These are phyloP conservation scores for Pichia scutulata DNA, from an alignment of 805 yeast genomes.

Conservation along the genomic window DNA sequence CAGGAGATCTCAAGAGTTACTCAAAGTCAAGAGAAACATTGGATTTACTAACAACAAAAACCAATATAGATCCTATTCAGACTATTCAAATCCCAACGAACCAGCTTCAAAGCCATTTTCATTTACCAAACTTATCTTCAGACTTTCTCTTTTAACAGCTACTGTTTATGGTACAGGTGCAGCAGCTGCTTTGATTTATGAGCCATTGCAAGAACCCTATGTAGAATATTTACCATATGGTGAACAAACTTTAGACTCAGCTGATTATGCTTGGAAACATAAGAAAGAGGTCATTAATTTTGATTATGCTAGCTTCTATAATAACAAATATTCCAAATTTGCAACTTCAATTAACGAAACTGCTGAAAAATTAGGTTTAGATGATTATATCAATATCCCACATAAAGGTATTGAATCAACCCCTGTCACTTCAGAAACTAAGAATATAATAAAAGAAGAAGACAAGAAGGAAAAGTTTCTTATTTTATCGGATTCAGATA, in stretches of 20 bases:
- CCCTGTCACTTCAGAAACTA: neutral
- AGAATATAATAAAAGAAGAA: neutral
- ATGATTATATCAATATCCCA: constrained; percentile 32
- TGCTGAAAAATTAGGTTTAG: constrained; percentile 30
- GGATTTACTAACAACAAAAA: constrained; percentile 9
- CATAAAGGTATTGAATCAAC: constrained; percentile 27
- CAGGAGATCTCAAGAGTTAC: constrained; percentile 7
- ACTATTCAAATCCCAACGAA: neutral
- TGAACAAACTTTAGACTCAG: constrained; percentile 41
- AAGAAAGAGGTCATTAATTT: constrained; percentile 17
- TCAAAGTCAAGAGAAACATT: constrained; percentile 2
- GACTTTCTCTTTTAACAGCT: constrained; percentile 20
- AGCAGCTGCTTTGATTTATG: constrained; percentile 47
- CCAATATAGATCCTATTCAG: constrained; percentile 3
- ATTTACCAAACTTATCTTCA: constrained; percentile 21
- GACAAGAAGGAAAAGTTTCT: constrained; percentile 1
- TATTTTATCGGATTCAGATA: constrained; percentile 4
- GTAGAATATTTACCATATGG: constrained; percentile 60
- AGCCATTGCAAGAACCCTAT: constrained; percentile 53
- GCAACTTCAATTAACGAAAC: constrained; percentile 6
- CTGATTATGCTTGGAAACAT: constrained; percentile 33
- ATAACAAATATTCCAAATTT: constrained; percentile 3
- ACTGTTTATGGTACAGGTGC: constrained; percentile 51
- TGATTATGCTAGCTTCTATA: constrained; percentile 7
- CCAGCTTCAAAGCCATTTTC: constrained; percentile 16